phyloP scores from a whole-genome alignment of 257 asterid species.

The Solanum arcanum region DNA sequence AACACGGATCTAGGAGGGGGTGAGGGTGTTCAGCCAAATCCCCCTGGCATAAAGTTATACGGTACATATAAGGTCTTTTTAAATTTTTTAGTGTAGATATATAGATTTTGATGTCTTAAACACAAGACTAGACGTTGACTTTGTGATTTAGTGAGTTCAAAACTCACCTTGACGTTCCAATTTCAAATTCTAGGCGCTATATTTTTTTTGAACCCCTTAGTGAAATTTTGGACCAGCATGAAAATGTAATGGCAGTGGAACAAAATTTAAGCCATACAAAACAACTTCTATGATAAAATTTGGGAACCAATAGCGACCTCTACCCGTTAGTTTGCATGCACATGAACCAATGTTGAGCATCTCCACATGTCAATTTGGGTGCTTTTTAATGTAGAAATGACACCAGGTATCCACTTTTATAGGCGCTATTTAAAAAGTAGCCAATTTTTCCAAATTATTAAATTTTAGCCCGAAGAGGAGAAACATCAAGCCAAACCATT shows the following conservation, averaged over 20 bases:
- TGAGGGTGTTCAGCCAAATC: neutral
- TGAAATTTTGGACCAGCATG: neutral
- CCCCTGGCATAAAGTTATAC: neutral
- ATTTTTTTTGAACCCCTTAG: neutral
- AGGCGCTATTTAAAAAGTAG: neutral
- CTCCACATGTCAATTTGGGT: neutral
- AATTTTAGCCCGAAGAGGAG: neutral
- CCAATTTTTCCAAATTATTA: neutral
- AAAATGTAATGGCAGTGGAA: neutral
- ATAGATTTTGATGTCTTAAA: neutral
- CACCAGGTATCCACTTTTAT: neutral
- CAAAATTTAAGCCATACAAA: neutral
- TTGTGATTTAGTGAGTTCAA: neutral
- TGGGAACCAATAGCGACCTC: neutral
- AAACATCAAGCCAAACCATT: neutral
- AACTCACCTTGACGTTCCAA: neutral
- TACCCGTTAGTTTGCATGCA: neutral
- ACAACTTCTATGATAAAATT: too few relatives aligned
- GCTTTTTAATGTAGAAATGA: neutral
- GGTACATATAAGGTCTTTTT: neutral
- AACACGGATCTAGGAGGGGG: neutral
- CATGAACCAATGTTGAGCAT: neutral
- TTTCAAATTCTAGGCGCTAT: neutral
- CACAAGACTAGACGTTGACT: neutral
- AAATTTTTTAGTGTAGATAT: neutral